A percentile compares a stretch with the other conserved stretches of the same genome.
phyloP scores from a whole-genome alignment of 2,329 filamentous ascomycete genomes.

The Colletotrichum costaricense region DNA sequence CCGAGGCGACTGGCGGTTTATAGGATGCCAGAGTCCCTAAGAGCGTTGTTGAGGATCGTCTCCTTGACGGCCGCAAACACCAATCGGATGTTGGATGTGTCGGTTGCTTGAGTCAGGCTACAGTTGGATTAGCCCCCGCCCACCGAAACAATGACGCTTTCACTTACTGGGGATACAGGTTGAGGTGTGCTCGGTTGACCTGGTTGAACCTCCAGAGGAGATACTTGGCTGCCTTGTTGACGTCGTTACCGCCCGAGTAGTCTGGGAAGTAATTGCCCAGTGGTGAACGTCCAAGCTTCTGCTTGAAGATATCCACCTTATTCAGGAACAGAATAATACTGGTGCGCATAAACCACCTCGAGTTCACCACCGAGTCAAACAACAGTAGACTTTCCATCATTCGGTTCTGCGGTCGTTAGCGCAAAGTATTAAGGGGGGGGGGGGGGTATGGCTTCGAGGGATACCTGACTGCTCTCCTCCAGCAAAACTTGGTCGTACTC shows the following conservation, averaged over 20 bases:
- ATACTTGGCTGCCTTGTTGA: constrained; percentile 98
- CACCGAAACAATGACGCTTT: constrained; percentile 12
- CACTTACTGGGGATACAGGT: constrained; percentile 95
- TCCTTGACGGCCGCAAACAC: constrained; percentile 99
- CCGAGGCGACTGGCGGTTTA: constrained; percentile 53
- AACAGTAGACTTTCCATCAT: constrained; percentile 99
- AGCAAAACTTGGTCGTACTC: constrained; percentile 98
- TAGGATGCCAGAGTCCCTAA: constrained; percentile 97
- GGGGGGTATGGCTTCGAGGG: not conserved
- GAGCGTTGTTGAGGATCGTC: constrained; percentile 96
- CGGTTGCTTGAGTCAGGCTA: constrained; percentile 97
- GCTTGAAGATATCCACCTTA: constrained; percentile 98
- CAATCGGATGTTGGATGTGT: constrained; percentile 97
- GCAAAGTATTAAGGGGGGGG: no score
- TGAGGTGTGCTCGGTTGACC: constrained; percentile 95
- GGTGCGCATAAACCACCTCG: constrained; percentile 98
- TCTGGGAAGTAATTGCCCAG: constrained; percentile 97
- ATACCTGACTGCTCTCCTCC: constrained; percentile 97
- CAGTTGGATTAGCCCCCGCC: constrained; percentile 17
- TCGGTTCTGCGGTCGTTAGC: constrained; percentile 75
- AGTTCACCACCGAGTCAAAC: constrained; percentile 99
- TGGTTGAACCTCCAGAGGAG: constrained; percentile 98
- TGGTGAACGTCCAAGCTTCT: constrained; percentile 90
- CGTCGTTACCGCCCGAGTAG: constrained; percentile 96
- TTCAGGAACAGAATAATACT: constrained; percentile 99